Evolutionary conservation across 2,329 filamentous ascomycete genomes (phyloP), one percentile per base, ranked within the genome.

Genomic region (Xylaria sp.): DNA sequence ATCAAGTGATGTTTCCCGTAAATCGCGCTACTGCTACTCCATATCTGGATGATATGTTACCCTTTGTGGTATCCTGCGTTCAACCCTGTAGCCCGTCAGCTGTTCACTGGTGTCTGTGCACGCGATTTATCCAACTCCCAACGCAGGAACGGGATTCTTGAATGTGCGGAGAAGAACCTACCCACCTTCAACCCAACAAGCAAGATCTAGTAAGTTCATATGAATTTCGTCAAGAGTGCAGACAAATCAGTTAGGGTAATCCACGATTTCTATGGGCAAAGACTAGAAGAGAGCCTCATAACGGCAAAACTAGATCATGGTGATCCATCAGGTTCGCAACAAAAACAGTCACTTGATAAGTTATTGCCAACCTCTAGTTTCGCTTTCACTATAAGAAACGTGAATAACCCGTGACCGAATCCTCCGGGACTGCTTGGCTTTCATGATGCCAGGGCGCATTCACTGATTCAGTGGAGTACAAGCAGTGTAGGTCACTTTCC

Each of bases 11-110:
- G 28, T 46, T 59, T n/a, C n/a, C 59, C 44, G 28, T 40, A 62
- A 68, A 59, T 66, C 62, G 51, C 62, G 63, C 66, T 60, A 6
- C 49, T 44, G 11, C 56, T 65, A 63, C 42, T 63, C 66, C 63
- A 15, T 58, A 59, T 68, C 42, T 40, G 66, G 63, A 59, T 51
- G 66, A 36, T 33, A 62, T 54, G 42, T 57, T 44, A 57, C 38
- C 13, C 28, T 49, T 49, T 6, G 59, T 36, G 42, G 38, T 40
- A 58, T 38, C 13, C 36, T 48, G 9, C 10, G 42, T 28, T 53
- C 64, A 53, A 51, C 40, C 51, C 42, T 44, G 53, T 59, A 46
- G 23, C 38, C 33, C 5, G 51, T 56, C 26, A 42, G 38, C 46
- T 61, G 61, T 53, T 57, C 57, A 23, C 40, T 49, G 44, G 46